These are phyloP conservation scores for Pulveroboletus sp. DNA, from an alignment of 768 basidiomycete genomes.

Conservation along the genomic window DNA sequence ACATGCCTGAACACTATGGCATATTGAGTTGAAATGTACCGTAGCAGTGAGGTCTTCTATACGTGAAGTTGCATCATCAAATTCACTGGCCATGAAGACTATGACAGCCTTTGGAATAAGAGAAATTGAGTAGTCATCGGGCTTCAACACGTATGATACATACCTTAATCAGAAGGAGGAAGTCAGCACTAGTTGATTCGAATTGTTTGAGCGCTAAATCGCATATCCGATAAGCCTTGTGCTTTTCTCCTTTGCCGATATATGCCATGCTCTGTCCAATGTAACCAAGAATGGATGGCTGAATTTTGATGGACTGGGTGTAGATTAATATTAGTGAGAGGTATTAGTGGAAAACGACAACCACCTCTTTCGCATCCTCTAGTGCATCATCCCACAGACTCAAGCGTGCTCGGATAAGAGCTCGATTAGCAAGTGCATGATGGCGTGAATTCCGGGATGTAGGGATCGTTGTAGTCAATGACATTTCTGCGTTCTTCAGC, in stretches of 20 bases:
- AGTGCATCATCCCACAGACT: neutral
- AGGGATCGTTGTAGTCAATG: neutral
- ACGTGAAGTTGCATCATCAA: too few species aligned
- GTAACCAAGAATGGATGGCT: neutral
- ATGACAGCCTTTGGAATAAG: too few species aligned
- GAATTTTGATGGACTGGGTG: too few species aligned
- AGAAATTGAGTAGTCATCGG: too few species aligned
- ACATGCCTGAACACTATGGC: neutral
- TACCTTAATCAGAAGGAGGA: slow-evolving; percentile 3
- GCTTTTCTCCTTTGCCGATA: neutral
- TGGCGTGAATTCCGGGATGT: neutral
- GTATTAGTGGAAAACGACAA: neutral
- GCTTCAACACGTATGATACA: neutral
- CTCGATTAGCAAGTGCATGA: too few species aligned
- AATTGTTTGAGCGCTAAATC: neutral
- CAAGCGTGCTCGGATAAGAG: too few species aligned
- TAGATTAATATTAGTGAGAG: neutral
- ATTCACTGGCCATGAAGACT: too few species aligned
- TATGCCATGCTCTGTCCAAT: neutral
- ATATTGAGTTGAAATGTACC: neutral
- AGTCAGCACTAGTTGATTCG: neutral
- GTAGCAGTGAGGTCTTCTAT: neutral
- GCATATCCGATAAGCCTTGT: neutral
- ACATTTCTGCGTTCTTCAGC: neutral
- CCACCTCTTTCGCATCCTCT: neutral